Evolutionary conservation across 139 green algal species (phyloP).

Genomic region (Zygnema circumcarinatum): DNA sequence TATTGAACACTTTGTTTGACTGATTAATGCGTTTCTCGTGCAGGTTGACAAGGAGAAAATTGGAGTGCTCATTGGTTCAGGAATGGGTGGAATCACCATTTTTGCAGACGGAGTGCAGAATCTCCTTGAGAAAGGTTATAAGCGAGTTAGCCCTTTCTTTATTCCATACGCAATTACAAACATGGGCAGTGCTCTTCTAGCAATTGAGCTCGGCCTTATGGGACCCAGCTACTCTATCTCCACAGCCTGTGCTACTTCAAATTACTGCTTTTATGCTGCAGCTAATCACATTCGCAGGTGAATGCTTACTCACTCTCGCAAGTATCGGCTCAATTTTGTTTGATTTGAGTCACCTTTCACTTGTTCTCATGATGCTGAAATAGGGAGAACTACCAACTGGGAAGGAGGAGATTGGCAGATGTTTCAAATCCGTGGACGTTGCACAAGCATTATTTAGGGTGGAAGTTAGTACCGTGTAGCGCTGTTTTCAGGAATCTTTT

Average conservation of each 20-base stretch:
- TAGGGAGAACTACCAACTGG: too few species aligned
- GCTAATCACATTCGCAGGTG: slow-evolving; percentile 90
- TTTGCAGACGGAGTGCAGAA: slow-evolving; percentile 83
- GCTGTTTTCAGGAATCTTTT: too few species aligned
- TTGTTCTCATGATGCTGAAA: too few species aligned
- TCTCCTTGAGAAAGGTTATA: slow-evolving; percentile 92
- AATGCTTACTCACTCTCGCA: too few species aligned
- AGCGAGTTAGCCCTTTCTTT: slow-evolving; percentile 99
- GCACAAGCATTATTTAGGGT: too few species aligned
- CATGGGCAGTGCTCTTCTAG: slow-evolving; percentile 95
- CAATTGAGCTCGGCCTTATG: slow-evolving; percentile 71
- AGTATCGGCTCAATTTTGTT: too few species aligned
- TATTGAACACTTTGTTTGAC: too few species aligned
- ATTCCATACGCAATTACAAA: slow-evolving; percentile 99
- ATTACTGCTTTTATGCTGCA: slow-evolving; percentile 93
- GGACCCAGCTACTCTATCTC: slow-evolving; percentile 99
- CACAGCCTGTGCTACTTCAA: slow-evolving; percentile 84
- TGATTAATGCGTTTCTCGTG: too few species aligned
- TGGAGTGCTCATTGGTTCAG: slow-evolving; percentile 89
- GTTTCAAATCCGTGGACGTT: too few species aligned
- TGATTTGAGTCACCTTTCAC: too few species aligned
- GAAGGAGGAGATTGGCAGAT: too few species aligned
- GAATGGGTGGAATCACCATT: slow-evolving; percentile 89
- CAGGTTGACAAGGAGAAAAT: slow-evolving; percentile 83
- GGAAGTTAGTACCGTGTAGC: too few species aligned